phyloP scores from a whole-genome alignment of 306 rosid genomes.

The Vigna mungo region DNA sequence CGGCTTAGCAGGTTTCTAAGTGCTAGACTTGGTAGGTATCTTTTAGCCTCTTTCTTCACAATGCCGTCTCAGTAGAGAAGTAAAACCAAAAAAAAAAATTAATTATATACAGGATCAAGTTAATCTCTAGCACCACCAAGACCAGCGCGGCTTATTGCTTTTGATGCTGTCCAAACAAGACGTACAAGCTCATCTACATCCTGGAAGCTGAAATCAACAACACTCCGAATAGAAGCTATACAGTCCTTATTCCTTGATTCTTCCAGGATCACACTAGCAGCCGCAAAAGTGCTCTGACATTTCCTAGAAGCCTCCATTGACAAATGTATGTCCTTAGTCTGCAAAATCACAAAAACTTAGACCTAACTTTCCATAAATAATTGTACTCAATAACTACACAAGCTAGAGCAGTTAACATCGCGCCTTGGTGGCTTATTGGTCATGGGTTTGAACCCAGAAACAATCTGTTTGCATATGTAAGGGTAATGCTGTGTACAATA shows the following conservation, averaged over 20 bases:
- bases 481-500: neutral
- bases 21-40: constrained; percentile 46
- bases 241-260: constrained; percentile 62
- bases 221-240: constrained; percentile 65
- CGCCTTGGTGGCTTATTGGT: too few relatives aligned
- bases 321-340: constrained; percentile 65
- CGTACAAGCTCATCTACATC: constrained; percentile 71
- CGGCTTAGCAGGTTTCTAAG: constrained; percentile 52
- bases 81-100: constrained; percentile 37
- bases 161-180: constrained; percentile 65
- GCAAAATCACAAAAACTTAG: constrained; percentile 45
- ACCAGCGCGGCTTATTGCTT: constrained; percentile 65
- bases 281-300: constrained; percentile 62
- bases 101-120: constrained; percentile 64
- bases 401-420: neutral
- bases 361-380: constrained; percentile 37
- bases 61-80: constrained; percentile 53
- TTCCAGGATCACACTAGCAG: constrained; percentile 52
- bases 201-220: constrained; percentile 83
- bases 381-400: neutral
- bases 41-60: constrained; percentile 46
- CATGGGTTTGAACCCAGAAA: neutral
- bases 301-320: constrained; percentile 82
- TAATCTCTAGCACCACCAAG: constrained; percentile 70
- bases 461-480: too few relatives aligned